phyloP scores from a whole-genome alignment of 1,284 basidiomycete species.

The Cryptococcus jaspeensis region DNA sequence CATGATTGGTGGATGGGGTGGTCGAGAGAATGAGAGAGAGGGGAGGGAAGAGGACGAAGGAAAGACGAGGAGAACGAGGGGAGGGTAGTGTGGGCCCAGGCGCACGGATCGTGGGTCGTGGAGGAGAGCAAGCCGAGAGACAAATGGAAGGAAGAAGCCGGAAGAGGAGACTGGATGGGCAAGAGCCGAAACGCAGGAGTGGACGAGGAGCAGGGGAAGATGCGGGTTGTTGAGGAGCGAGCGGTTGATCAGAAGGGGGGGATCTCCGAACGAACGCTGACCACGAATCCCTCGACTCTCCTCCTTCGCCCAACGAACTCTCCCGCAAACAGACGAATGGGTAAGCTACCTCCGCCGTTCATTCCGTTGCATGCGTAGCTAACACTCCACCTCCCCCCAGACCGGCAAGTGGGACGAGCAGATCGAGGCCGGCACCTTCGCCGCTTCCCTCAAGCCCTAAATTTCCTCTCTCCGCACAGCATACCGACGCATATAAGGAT shows the following conservation, averaged over 20 bases:
- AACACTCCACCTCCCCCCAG: constrained; percentile 52
- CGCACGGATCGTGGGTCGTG: not conserved
- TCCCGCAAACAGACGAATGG: constrained; percentile 68
- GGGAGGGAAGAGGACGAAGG: too few relatives aligned
- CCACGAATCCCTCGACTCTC: not conserved
- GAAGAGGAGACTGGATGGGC: not conserved
- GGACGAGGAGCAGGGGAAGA: not conserved
- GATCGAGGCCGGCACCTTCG: constrained; percentile 87
- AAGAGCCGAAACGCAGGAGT: not conserved
- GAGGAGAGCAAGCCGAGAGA: not conserved
- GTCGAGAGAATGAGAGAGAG: too few relatives aligned
- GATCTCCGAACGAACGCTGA: not conserved
- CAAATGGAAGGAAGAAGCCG: not conserved
- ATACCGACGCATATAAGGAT: too few relatives aligned
- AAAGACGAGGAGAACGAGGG: too few relatives aligned
- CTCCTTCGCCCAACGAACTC: not conserved
- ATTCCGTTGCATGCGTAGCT: constrained; percentile 15
- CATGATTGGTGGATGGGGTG: too few relatives aligned
- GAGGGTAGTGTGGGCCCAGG: too few relatives aligned
- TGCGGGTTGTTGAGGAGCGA: not conserved
- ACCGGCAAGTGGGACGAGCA: constrained; percentile 87
- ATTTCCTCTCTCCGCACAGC: not conserved
- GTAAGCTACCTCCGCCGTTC: constrained; percentile 48
- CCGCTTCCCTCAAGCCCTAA: constrained; percentile 77
- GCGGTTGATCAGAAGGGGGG: too few relatives aligned